phyloP scores from a whole-genome alignment of 495 filamentous ascomycete species.

The Evernia prunastri region DNA sequence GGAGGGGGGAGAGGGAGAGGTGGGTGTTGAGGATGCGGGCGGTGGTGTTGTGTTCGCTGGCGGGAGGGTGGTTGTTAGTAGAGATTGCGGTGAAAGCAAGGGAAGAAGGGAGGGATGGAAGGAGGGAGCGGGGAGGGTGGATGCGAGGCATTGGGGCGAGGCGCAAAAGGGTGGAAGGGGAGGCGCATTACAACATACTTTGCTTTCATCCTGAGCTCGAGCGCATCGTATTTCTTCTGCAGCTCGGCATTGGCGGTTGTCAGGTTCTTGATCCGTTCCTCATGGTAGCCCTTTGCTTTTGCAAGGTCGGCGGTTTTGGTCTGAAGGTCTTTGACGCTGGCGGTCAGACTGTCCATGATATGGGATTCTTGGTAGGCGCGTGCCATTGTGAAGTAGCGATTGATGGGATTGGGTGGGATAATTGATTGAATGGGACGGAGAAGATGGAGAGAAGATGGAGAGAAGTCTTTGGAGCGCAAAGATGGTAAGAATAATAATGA shows the following conservation, averaged over 20 bases:
- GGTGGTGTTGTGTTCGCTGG: constrained; percentile 25
- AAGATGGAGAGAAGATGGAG: background rate
- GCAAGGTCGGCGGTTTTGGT: constrained; percentile 13
- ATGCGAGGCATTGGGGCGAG: background rate
- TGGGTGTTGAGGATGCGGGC: constrained; percentile 22
- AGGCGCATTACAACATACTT: constrained; percentile 3
- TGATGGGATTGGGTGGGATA: background rate
- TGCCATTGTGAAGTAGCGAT: constrained; percentile 14
- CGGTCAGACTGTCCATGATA: constrained; percentile 18
- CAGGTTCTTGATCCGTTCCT: constrained; percentile 22
- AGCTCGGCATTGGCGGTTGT: constrained; percentile 13
- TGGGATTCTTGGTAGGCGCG: constrained; percentile 25
- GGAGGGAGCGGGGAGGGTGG: background rate
- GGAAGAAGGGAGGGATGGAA: background rate
- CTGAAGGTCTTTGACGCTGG: constrained; percentile 17
- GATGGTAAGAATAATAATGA: background rate
- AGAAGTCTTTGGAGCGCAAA: background rate
- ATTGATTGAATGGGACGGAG: background rate
- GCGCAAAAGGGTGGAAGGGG: background rate
- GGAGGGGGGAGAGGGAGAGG: constrained; percentile 16
- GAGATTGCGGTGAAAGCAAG: too few species aligned
- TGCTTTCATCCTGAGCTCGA: constrained; percentile 23
- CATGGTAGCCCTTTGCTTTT: constrained; percentile 17
- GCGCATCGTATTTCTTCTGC: constrained; percentile 14
- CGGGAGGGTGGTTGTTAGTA: background rate